These are phyloP conservation scores for Alliaria petiolata DNA, from an alignment of 345 rosid genomes.

Conservation along the genomic window DNA sequence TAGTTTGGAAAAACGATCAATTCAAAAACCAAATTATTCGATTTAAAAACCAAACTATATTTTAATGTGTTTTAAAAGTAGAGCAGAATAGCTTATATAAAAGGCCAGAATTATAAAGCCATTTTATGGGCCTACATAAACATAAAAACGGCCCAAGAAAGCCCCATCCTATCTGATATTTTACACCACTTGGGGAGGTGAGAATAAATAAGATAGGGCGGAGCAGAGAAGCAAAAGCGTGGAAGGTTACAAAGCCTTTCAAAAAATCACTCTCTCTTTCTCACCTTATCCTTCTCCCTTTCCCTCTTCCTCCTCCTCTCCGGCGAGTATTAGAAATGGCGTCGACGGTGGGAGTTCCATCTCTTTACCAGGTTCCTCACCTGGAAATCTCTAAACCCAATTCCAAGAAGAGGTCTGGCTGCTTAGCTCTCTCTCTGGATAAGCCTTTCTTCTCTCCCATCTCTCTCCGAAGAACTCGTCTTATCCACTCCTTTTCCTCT, in stretches of 20 bases:
- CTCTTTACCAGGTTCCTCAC: constrained; percentile 42
- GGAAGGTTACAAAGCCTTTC: constrained; percentile 37
- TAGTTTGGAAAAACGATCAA: no score
- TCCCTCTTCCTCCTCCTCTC: background rate
- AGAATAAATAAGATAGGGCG: constrained; percentile 29
- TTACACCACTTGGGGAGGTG: constrained; percentile 3
- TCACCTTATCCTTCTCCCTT: constrained; percentile 7
- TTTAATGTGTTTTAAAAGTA: no score
- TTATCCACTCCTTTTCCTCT: constrained; percentile 27
- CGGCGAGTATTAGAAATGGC: constrained; percentile 36
- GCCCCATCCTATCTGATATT: constrained; percentile 16
- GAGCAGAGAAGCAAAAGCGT: constrained; percentile 32
- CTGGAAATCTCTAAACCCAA: constrained; percentile 36
- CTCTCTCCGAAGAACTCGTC: constrained; percentile 23
- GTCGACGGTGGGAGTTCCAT: constrained; percentile 42
- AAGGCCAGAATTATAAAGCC: background rate
- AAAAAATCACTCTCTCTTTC: constrained; percentile 8
- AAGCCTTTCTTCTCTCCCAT: constrained; percentile 30
- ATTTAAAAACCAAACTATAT: no score
- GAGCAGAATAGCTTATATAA: no score
- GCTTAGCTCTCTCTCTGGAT: constrained; percentile 23
- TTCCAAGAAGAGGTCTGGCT: constrained; percentile 22
- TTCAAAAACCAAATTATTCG: no score
- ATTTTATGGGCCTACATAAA: background rate
- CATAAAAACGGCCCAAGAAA: background rate